phyloP scores from a whole-genome alignment of 352 stramenopile genomes.

The Phytophthora aleatoria region DNA sequence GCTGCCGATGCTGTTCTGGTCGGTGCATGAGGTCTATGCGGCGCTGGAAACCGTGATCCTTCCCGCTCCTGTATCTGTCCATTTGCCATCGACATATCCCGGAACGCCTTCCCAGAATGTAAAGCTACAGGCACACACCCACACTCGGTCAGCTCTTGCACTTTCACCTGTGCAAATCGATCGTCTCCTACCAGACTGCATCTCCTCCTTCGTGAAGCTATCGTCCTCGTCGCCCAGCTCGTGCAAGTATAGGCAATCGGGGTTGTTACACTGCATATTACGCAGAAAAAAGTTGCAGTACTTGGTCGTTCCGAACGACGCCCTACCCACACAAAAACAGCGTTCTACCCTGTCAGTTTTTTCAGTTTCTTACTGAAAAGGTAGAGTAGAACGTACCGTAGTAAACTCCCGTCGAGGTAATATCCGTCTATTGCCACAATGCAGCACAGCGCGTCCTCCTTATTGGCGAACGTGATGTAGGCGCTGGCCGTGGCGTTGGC shows the following conservation, averaged over 20 bases:
- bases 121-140: constrained; percentile 40
- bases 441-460: constrained; percentile 90
- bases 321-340: constrained; percentile 42
- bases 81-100: constrained; percentile 55
- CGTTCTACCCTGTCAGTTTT: not conserved
- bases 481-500: constrained; percentile 84
- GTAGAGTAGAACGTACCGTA: constrained; percentile 45
- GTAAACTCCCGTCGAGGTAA: constrained; percentile 78
- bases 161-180: not conserved
- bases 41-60: constrained; percentile 60
- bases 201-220: constrained; percentile 96
- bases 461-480: constrained; percentile 93
- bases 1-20: constrained; percentile 25
- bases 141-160: constrained; percentile 1
- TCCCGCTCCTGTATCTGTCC: constrained; percentile 51
- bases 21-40: constrained; percentile 33
- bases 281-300: constrained; percentile 96
- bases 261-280: constrained; percentile 92
- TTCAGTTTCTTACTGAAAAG: not conserved
- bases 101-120: constrained; percentile 79
- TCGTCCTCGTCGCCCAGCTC: constrained; percentile 92
- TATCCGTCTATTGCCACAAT: constrained; percentile 93
- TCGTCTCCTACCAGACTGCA: constrained; percentile 68
- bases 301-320: constrained; percentile 95
- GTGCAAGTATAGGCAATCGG: constrained; percentile 95